Base-by-base conservation (phyloP, 1,284 basidiomycete species). In the Papiliotrema flavescens region DNA sequence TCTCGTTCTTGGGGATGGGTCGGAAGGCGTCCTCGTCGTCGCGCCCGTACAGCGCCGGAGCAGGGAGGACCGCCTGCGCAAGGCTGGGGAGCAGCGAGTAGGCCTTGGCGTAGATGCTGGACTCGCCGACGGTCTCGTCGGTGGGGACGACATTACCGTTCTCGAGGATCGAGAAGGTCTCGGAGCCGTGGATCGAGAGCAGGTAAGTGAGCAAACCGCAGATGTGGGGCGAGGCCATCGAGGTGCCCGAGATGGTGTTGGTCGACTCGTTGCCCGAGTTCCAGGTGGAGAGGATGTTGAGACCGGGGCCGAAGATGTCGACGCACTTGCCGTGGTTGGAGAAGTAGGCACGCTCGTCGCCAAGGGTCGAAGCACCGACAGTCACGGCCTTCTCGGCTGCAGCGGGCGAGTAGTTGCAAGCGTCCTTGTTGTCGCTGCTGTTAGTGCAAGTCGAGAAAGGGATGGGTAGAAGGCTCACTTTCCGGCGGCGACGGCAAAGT, bases 401-500 rank as follows among this genome's bases (percentile, higher is more conserved):
- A 26, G 90, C 90, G 49, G 90, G 90, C 5, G 90, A 92, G 74
- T 85, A 90, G 60, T 81, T 80, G 80, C 89, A 92, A 23, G 80
- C 80, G 60, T 81, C 80, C 66, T 78, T 77, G 76, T 83, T 82
- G 76, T 83, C 81, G 73, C 80, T 80, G 51, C 69, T 28, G 43
- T 45, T 22, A 45, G 43, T 24, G 23, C 5, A 24, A 24, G 42
- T 20, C 43, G 63, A 51, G 68, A 65, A 60, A 69, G 64, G 57
- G n/a, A n/a, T 64, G 48, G 20, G 62, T 64, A 23, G 19, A 49
- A 1, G 35, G 64, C 69, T 66, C 52, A 71, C 69, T 78, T 81
- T 82, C 91, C 93, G 57, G 93, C 94, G 53, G 92, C 92, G 58
- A 96, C 92, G 63, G 90, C 90, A 69, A 98, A 97, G 81, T 97